Percentiles rank a stretch among this genome's conserved stretches.
phyloP scores from a whole-genome alignment of 768 basidiomycete species.

The Mycena rebaudengoi region DNA sequence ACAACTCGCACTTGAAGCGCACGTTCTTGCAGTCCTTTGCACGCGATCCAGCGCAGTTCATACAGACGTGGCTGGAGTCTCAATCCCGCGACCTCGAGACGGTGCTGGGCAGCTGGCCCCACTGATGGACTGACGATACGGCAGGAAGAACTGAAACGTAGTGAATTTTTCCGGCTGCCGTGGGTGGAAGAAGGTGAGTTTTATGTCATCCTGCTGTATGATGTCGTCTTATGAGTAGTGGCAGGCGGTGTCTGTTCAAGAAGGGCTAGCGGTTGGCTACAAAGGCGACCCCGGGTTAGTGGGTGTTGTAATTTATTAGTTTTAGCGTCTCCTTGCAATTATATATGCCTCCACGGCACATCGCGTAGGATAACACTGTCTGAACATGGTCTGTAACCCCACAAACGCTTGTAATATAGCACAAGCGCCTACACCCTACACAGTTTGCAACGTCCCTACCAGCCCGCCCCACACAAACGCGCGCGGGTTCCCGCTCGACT shows the following conservation, averaged over 20 bases:
- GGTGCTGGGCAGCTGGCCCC: conserved; percentile 86
- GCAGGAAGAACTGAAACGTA: conserved; percentile 88
- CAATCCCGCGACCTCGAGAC: conserved; percentile 92
- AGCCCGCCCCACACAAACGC: too few relatives aligned
- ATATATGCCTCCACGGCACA: too few relatives aligned
- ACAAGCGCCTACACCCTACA: too few relatives aligned
- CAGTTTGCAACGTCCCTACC: too few relatives aligned
- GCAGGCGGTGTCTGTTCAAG: conserved; percentile 20
- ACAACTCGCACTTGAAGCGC: conserved; percentile 87
- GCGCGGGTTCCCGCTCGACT: too few relatives aligned
- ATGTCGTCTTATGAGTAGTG: not conserved
- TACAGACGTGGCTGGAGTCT: conserved; percentile 90
- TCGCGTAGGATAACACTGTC: too few relatives aligned
- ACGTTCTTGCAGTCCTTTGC: conserved; percentile 89
- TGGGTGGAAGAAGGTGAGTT: conserved; percentile 81
- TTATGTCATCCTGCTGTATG: not conserved
- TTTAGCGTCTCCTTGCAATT: too few relatives aligned
- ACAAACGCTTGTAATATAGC: too few relatives aligned
- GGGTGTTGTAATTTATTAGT: not conserved
- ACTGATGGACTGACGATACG: conserved; percentile 80
- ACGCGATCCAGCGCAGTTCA: conserved; percentile 78
- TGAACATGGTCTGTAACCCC: too few relatives aligned
- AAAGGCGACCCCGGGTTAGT: conserved; percentile 11
- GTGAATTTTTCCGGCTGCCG: conserved; percentile 90
- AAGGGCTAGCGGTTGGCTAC: conserved; percentile 19